Percentiles rank a stretch among this genome's conserved stretches.
phyloP scores from a whole-genome alignment of 2,329 filamentous ascomycete genomes.

The Ophiocordyceps polyrhachis-furcata region DNA sequence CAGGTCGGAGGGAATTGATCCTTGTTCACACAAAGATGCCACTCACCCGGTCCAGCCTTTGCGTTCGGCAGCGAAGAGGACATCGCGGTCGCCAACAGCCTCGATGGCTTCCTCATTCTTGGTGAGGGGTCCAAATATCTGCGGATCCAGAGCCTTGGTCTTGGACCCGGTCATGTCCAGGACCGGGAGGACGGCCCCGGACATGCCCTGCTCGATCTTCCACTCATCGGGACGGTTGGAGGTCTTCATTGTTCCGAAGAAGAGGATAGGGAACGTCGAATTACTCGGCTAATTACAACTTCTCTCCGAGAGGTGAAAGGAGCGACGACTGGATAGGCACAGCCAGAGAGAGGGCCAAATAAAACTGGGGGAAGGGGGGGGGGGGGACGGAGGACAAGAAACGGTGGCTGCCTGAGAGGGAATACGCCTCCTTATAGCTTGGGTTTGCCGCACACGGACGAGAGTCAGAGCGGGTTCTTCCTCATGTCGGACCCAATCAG shows the following conservation, averaged over 20 bases:
- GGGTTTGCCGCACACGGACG: neutral
- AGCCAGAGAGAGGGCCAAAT: neutral
- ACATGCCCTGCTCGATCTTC: constrained; percentile 32
- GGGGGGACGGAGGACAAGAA: neutral
- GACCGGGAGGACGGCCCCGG: constrained; percentile 24
- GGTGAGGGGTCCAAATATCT: constrained; percentile 11
- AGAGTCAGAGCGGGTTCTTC: neutral
- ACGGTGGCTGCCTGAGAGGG: neutral
- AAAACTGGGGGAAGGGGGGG: neutral
- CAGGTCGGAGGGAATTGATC: too few relatives aligned
- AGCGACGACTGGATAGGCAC: too few relatives aligned
- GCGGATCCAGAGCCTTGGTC: constrained; percentile 11
- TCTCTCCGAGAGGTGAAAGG: too few relatives aligned
- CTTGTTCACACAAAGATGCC: too few relatives aligned
- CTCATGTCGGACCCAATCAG: neutral
- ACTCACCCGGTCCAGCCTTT: constrained; percentile 17
- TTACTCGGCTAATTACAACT: neutral
- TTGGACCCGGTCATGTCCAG: constrained; percentile 24
- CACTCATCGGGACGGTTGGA: constrained; percentile 24
- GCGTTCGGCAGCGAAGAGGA: constrained; percentile 9
- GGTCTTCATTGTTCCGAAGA: constrained; percentile 9
- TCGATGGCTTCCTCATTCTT: constrained; percentile 22
- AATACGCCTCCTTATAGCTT: neutral
- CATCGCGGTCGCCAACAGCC: constrained; percentile 16
- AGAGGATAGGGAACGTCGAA: constrained; percentile 10